Evolutionary conservation across 2,329 filamentous ascomycete species (phyloP).

Genomic region (Metarhizium robertsii): DNA sequence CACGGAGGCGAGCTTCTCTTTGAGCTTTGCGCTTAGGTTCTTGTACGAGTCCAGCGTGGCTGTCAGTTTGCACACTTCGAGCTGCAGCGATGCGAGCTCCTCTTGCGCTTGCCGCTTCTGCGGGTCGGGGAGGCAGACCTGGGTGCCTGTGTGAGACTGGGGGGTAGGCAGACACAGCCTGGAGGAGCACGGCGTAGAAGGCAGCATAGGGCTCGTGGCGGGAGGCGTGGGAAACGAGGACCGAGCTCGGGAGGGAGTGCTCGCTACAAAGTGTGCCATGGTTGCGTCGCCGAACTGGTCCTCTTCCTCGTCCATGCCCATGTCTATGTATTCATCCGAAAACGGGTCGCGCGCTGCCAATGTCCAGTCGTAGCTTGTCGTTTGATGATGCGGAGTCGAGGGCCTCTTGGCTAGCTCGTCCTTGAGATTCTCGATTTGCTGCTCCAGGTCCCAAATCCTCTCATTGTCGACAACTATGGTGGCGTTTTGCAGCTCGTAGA

Average conservation of each 20-base stretch:
- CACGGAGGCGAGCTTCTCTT: conserved; percentile 22
- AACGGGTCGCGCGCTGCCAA: conserved; percentile 39
- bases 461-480: conserved; percentile 40
- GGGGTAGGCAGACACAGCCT: conserved; percentile 1
- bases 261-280: conserved; percentile 39
- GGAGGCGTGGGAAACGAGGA: conserved; percentile 48
- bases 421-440: conserved; percentile 27
- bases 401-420: conserved; percentile 20
- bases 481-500: conserved; percentile 40
- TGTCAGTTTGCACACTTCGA: conserved; percentile 39
- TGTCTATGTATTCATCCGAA: conserved; percentile 31
- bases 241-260: conserved; percentile 37
- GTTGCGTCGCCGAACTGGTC: conserved; percentile 40
- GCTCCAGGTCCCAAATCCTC: conserved; percentile 31
- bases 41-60: conserved; percentile 38
- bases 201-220: conserved; percentile 37
- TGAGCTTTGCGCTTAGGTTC: conserved; percentile 27
- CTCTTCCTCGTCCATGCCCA: conserved; percentile 18
- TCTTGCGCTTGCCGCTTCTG: conserved; percentile 33
- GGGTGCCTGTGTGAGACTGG: conserved; percentile 26
- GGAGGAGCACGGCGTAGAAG: conserved; percentile 28
- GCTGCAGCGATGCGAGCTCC: conserved; percentile 37
- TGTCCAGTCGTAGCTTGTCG: conserved; percentile 38
- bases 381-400: neutral
- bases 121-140: conserved; percentile 31